phyloP scores from a whole-genome alignment of 1,284 basidiomycete genomes.

The Sporisorium exsertum region DNA sequence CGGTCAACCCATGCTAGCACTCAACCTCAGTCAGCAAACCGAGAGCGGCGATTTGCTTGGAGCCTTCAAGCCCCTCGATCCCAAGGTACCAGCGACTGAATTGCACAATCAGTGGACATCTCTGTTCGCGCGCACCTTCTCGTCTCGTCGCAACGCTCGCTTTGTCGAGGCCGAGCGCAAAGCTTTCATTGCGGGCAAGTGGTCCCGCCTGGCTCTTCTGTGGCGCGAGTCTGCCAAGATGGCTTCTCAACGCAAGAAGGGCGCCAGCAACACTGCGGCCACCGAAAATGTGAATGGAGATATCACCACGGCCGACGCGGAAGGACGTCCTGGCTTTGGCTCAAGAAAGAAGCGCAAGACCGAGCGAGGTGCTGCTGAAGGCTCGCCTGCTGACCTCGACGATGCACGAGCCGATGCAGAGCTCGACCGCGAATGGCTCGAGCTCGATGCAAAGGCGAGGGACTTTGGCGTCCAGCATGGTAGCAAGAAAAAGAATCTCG shows the following conservation, averaged over 20 bases:
- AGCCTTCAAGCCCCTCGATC: conserved; percentile 92
- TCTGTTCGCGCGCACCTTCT: conserved; percentile 89
- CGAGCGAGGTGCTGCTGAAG: conserved; percentile 37
- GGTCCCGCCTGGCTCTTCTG: conserved; percentile 84
- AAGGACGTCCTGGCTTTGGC: conserved; percentile 17
- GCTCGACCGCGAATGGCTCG: conserved; percentile 60
- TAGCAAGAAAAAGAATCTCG: conserved; percentile 58
- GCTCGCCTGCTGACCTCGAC: conserved; percentile 39
- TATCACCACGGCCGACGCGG: conserved; percentile 16
- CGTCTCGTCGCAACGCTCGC: conserved; percentile 86
- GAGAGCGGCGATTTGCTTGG: conserved; percentile 94
- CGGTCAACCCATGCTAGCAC: conserved; percentile 81
- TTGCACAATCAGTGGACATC: conserved; percentile 83
- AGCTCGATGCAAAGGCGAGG: conserved; percentile 79
- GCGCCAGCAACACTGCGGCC: conserved; percentile 70
- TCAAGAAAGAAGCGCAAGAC: conserved; percentile 67
- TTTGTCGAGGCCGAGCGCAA: conserved; percentile 87
- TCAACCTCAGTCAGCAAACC: conserved; percentile 97
- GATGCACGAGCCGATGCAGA: conserved; percentile 45
- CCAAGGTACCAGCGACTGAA: conserved; percentile 77
- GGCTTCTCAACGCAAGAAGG: conserved; percentile 63
- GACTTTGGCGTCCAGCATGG: conserved; percentile 77
- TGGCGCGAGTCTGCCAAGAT: conserved; percentile 84
- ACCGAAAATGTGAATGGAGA: conserved; percentile 4
- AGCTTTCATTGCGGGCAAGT: conserved; percentile 84